Evolutionary conservation across 495 filamentous ascomycete species (phyloP), one percentile per base, ranked within the genome.

Genomic region (Podospora conica): DNA sequence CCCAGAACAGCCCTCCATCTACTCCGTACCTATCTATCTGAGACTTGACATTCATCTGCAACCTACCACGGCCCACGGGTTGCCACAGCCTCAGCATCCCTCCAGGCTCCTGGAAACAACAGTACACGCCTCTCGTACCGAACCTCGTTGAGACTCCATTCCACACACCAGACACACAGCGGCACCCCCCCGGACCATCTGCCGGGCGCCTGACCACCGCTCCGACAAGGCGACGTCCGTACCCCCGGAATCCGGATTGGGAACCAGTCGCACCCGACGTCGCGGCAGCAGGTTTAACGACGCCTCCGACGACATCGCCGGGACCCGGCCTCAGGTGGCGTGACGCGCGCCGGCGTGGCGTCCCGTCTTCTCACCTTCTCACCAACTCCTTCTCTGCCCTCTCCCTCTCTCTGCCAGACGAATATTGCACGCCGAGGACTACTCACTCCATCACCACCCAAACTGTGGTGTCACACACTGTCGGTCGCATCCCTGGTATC

Each of bases 11-110:
- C 56, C 56, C 55, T 21, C 24, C 18, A 58, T 56, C 54, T n/a
- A n/a, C n/a, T n/a, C n/a, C n/a, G 29, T 33, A n/a, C n/a, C 29
- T 11, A 33, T 60, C 58, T 60, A 61, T 61, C 59, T 20, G 59
- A 61, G 59, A 61, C 59, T n/a, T 48, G 40, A 48, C 40, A 48
- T n/a, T n/a, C n/a, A n/a, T 48, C 40, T 20, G 23, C 33, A 22
- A 53, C 28, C 23, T 55, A 23, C 24, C 58, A 24, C 31, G 15
- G 22, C 25, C 59, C n/a, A n/a, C n/a, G n/a, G n/a, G n/a, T n/a
- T n/a, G 21, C 18, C 33, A 53, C 29, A 40, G 33, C 48, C 59
- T 25, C 61, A 56, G 18, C 40, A 48, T n/a, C 8, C 40, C 18
- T 7, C n/a, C 40, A n/a, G 40, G 40, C 40, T 48, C 40, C 7